These are phyloP conservation scores for Globisporangium nagaii DNA, from an alignment of 352 stramenopile species.

Conservation along the genomic window DNA sequence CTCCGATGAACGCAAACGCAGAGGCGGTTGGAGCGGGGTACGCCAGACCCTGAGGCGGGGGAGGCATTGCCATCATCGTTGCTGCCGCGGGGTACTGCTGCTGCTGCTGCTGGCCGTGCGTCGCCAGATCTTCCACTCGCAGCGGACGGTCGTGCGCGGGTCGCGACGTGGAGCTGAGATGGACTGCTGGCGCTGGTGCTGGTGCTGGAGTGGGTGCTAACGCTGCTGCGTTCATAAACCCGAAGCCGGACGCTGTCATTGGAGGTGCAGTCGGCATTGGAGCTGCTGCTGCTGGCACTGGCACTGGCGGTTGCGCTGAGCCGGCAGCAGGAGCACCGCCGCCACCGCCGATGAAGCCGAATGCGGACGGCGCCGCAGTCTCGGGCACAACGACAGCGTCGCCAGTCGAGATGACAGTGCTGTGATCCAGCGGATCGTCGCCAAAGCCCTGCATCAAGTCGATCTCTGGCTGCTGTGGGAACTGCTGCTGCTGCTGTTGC, in stretches of 20 bases:
- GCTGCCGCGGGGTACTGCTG: slow-evolving; percentile 6
- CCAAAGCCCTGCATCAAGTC: slow-evolving; percentile 14
- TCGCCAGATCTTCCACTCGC: slow-evolving; percentile 11
- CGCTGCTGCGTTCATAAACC: slow-evolving; percentile 24
- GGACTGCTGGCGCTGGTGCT: neutral
- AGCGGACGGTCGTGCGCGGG: slow-evolving; percentile 10
- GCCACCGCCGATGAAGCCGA: slow-evolving; percentile 28
- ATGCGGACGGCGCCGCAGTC: slow-evolving; percentile 19
- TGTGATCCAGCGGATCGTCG: slow-evolving; percentile 4
- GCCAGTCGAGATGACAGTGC: neutral
- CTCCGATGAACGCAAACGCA: slow-evolving; percentile 48
- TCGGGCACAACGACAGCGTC: neutral
- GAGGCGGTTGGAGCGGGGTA: slow-evolving; percentile 12
- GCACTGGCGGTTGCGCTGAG: slow-evolving; percentile 1
- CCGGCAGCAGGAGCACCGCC: too few species aligned
- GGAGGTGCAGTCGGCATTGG: slow-evolving; percentile 16
- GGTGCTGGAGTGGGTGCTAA: slow-evolving; percentile 5
- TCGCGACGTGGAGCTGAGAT: slow-evolving; percentile 9
- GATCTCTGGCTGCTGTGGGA: slow-evolving; percentile 2
- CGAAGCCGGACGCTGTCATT: slow-evolving; percentile 29
- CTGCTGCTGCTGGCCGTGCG: slow-evolving; percentile 4
- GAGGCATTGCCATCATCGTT: slow-evolving; percentile 10
- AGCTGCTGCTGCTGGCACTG: neutral
- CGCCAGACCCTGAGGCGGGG: neutral
- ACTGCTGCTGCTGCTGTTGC: neutral